Evolutionary conservation across 2,329 filamentous ascomycete species (phyloP), one percentile per base, ranked within the genome.

Genomic region (Pseudogymnoascus sp.): DNA sequence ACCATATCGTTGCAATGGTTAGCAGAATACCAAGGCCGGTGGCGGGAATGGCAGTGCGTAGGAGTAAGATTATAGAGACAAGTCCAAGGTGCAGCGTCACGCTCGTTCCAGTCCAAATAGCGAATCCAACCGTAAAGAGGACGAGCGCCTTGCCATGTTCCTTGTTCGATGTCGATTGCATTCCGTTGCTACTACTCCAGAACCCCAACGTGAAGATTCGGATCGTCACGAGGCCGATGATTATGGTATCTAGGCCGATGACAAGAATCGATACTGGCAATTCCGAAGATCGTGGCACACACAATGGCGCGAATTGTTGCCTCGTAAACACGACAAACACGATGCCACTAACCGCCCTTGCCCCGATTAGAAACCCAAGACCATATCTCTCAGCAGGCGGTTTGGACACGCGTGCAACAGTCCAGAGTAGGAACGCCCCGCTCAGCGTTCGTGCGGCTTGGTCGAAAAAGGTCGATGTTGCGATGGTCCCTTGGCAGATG

Each of bases 351-450:
- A 71, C 61, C 18, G 69, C 58, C 62, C 71, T 67, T 7, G 68
- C 12, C 9, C 59, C 63, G 30, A 73, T 61, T 28, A 71, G 59
- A 37, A 63, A 67, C 50, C 71, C 70, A 18, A 72, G 58, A 37
- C 70, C 61, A 50, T 69, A 62, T 58, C 65, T 63, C 58, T 65
- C 65, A 7, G 62, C 58, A 5, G 69, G 68, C 41, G 68, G 60
- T 58, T 68, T 70, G 20, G 63, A 67, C 39, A 66, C 68, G 35
- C 70, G 66, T 33, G 64, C 67, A 37, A 70, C 61, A 4, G 68
- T 66, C 71, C 71, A 73, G 37, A 73, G 59, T n/a, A 73, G 57
- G 58, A 71, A 72, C 35, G 71, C 69, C 62, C 70, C 69, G 20
- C 72, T 58, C 35, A 63, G 62, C 11, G 71, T 65, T 58, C 71